Conservation (phyloP, 1,284 basidiomycete genomes). For the Coniophora puteana region DNA sequence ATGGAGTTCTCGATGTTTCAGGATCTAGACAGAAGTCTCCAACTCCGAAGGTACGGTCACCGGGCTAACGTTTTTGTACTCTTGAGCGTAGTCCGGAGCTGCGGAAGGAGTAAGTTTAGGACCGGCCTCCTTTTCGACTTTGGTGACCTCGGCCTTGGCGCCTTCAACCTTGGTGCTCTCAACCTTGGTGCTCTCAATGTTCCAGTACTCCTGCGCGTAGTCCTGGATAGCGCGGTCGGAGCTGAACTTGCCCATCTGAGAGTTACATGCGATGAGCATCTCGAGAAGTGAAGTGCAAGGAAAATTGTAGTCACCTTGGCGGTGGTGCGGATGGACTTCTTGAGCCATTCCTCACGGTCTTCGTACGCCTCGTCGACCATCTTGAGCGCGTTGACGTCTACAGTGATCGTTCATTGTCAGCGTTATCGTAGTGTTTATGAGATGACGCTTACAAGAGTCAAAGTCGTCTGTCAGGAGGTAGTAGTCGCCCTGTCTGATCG, state of each 20-base stretch:
- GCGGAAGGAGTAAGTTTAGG: too few relatives aligned
- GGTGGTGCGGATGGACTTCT: constrained; percentile 84
- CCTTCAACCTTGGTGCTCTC: too few relatives aligned
- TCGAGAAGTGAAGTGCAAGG: constrained; percentile 2
- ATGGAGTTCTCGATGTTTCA: too few relatives aligned
- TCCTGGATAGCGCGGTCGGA: constrained; percentile 88
- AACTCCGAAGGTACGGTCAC: too few relatives aligned
- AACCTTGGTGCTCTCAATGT: constrained; percentile 49
- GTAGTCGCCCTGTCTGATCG: constrained; percentile 75
- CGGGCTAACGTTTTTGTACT: too few relatives aligned
- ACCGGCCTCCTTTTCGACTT: too few relatives aligned
- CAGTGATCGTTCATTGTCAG: constrained; percentile 3
- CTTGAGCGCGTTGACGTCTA: constrained; percentile 74
- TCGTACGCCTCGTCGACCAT: constrained; percentile 87
- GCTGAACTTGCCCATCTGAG: constrained; percentile 91
- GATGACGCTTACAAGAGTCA: constrained; percentile 64
- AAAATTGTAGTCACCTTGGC: constrained; percentile 51
- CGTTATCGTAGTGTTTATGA: constrained; percentile 2
- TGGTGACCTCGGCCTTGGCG: too few relatives aligned
- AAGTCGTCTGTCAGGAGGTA: constrained; percentile 89
- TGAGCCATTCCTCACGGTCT: constrained; percentile 82
- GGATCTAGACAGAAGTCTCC: too few relatives aligned
- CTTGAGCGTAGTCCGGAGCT: too few relatives aligned
- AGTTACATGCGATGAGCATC: constrained; percentile 10
- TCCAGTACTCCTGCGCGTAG: constrained; percentile 83